phyloP scores from a whole-genome alignment of 148 eudicot genomes.

The Chenopodium formosanum region DNA sequence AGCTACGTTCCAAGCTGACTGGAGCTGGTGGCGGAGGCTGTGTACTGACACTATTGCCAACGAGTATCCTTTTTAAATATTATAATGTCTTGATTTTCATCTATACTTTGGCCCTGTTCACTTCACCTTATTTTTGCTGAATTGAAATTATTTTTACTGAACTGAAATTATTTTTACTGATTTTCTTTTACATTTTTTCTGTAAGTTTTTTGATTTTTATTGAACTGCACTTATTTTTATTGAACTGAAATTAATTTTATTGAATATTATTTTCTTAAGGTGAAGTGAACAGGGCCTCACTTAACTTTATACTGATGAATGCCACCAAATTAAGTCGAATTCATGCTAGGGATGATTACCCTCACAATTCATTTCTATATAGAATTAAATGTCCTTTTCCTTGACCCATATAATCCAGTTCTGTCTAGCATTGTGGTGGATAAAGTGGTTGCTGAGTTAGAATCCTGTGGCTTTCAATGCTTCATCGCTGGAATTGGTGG shows the following conservation, averaged over 20 bases:
- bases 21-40: conserved; percentile 99
- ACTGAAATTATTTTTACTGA: too few relatives aligned
- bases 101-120: neutral
- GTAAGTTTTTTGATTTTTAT: too few relatives aligned
- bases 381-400: conserved; percentile 17
- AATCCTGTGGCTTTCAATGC: conserved; percentile 79
- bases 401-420: conserved; percentile 55
- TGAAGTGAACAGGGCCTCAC: too few relatives aligned
- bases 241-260: too few relatives aligned
- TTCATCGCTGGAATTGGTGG: conserved; percentile 80
- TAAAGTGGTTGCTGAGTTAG: conserved; percentile 73
- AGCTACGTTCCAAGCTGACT: conserved; percentile 77
- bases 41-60: conserved; percentile 80
- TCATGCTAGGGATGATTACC: neutral
- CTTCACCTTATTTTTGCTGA: too few relatives aligned
- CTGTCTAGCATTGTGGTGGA: conserved; percentile 59
- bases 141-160: too few relatives aligned
- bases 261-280: too few relatives aligned
- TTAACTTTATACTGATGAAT: neutral
- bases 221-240: too few relatives aligned
- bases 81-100: neutral
- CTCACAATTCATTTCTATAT: neutral
- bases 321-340: neutral
- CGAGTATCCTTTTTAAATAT: conserved; percentile 60
- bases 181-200: too few relatives aligned